These are phyloP conservation scores for Pseudofabraea citricarpa DNA, from an alignment of 2,329 filamentous ascomycete species.

Conservation along the genomic window DNA sequence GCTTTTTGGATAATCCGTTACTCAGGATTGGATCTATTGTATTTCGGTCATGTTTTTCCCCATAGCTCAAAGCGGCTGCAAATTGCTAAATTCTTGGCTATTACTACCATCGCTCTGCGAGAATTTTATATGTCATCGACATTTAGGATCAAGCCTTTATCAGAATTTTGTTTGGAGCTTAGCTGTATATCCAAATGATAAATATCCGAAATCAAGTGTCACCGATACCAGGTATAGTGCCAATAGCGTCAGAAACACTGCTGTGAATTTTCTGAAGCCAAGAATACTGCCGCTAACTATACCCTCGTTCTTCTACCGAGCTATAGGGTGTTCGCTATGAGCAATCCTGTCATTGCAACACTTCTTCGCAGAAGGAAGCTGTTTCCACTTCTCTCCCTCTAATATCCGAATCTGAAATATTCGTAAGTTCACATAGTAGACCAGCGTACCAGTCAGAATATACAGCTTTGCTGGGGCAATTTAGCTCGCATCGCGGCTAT, in stretches of 20 bases:
- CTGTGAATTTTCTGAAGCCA: background rate
- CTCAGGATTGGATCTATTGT: background rate
- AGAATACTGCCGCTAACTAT: background rate
- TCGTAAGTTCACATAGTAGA: background rate
- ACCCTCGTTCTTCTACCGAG: background rate
- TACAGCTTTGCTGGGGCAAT: background rate
- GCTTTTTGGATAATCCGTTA: background rate
- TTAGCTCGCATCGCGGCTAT: background rate
- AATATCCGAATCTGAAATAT: background rate
- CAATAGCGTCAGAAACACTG: background rate
- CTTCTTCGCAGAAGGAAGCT: background rate
- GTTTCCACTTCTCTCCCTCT: background rate
- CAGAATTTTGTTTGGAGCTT: background rate
- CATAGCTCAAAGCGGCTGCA: background rate
- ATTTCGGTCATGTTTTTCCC: background rate
- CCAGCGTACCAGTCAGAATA: background rate
- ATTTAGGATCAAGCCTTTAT: background rate
- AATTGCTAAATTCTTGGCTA: background rate
- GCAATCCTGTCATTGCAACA: background rate
- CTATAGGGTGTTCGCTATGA: background rate
- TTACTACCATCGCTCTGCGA: background rate
- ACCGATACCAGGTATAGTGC: background rate
- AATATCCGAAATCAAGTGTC: background rate
- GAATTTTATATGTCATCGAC: background rate
- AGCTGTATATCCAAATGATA: conserved; percentile 35